These are phyloP conservation scores for Calonectria montana DNA, from an alignment of 2,329 filamentous ascomycete genomes.

Conservation along the genomic window DNA sequence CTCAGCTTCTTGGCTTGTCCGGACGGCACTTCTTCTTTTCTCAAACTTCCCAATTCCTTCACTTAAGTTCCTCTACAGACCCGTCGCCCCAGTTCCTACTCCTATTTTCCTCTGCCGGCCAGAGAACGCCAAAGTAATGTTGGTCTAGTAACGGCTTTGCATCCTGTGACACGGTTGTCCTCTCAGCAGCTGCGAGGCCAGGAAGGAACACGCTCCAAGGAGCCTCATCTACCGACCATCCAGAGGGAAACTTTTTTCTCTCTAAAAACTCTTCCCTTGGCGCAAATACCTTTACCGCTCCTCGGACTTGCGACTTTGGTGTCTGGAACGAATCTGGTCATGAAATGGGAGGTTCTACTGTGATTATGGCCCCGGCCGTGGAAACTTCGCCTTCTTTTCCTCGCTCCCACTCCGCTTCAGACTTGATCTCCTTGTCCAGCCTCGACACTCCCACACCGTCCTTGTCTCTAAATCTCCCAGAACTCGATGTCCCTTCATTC, in stretches of 20 bases:
- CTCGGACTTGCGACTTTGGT: conserved; percentile 19
- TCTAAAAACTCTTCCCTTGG: background rate
- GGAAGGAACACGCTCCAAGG: conserved; percentile 24
- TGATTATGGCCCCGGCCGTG: conserved; percentile 54
- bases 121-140: conserved; percentile 44
- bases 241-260: background rate
- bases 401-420: conserved; percentile 50
- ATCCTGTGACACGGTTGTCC: conserved; percentile 38
- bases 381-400: conserved; percentile 45
- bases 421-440: conserved; percentile 45
- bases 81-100: conserved; percentile 15
- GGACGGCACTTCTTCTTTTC: conserved; percentile 7
- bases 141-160: conserved; percentile 35
- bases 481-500: conserved; percentile 65
- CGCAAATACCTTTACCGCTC: background rate
- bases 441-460: conserved; percentile 40
- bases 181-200: conserved; percentile 3
- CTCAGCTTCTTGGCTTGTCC: conserved; percentile 15
- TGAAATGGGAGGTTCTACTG: conserved; percentile 51
- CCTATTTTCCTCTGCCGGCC: conserved; percentile 41
- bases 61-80: conserved; percentile 1
- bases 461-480: conserved; percentile 45
- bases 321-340: conserved; percentile 33
- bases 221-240: conserved; percentile 22
- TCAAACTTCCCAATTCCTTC: conserved; percentile 20